These are phyloP conservation scores for Tulasnella sp. DNA, from an alignment of 768 basidiomycete genomes.

Conservation along the genomic window DNA sequence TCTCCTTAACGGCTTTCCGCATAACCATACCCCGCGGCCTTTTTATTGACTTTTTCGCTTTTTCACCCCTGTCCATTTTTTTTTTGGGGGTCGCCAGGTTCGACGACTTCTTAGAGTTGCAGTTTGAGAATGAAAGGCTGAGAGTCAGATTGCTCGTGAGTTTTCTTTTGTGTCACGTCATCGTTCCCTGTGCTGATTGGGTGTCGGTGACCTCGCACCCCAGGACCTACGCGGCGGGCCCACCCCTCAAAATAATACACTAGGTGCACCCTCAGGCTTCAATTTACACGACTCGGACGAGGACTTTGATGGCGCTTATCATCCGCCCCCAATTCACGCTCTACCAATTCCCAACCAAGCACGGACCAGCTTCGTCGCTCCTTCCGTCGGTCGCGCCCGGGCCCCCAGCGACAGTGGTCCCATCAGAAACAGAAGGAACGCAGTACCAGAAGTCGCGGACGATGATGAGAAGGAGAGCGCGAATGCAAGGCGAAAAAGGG, in stretches of 20 bases:
- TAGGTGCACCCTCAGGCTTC: background rate
- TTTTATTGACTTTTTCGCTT: background rate
- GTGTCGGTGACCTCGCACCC: background rate
- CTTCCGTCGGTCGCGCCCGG: background rate
- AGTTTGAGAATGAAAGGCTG: slow-evolving; percentile 76
- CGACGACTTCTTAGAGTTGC: slow-evolving; percentile 58
- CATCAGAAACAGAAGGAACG: background rate
- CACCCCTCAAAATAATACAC: slow-evolving; percentile 6
- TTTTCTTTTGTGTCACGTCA: background rate
- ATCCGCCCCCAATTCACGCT: slow-evolving; percentile 5
- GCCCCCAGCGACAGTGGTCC: background rate
- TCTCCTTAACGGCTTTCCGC: background rate
- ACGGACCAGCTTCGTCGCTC: background rate
- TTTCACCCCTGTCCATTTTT: background rate
- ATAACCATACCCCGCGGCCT: background rate
- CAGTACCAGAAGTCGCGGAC: background rate
- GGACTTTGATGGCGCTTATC: background rate
- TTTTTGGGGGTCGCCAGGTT: slow-evolving; percentile 20
- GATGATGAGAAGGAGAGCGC: slow-evolving; percentile 2
- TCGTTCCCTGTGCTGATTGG: slow-evolving; percentile 3
- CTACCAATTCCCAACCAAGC: background rate
- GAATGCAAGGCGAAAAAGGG: slow-evolving; percentile 2
- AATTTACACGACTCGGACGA: background rate
- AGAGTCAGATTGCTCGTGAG: slow-evolving; percentile 37
- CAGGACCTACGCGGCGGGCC: too few species aligned